Conservation (phyloP, 2,329 filamentous ascomycete genomes). For the Cryphonectria naterciae region DNA sequence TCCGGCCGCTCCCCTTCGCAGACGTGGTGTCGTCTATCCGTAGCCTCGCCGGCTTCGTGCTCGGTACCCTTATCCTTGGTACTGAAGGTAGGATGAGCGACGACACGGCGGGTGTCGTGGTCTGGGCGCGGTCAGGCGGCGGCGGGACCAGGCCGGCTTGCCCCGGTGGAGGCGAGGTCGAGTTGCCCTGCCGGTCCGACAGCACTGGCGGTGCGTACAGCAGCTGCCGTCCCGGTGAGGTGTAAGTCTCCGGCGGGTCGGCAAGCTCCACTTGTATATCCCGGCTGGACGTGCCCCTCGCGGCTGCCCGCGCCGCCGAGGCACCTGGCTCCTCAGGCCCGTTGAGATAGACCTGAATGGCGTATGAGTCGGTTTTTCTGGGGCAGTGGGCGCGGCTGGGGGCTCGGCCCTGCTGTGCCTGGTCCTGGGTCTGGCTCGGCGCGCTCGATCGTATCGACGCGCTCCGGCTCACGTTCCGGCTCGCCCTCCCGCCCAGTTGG, state of each 20-base stretch:
- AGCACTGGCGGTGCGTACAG: constrained; percentile 5
- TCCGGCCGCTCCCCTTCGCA: constrained; percentile 32
- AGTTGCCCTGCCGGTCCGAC: constrained; percentile 15
- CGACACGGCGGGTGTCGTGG: constrained; percentile 36
- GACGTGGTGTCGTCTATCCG: constrained; percentile 34
- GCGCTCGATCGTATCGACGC: constrained; percentile 8
- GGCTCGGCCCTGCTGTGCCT: constrained; percentile 1
- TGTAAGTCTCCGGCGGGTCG: background rate
- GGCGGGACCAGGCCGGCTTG: constrained; percentile 35
- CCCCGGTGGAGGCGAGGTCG: constrained; percentile 29
- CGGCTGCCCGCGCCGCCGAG: background rate
- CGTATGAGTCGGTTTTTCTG: constrained; percentile 6
- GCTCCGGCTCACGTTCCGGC: constrained; percentile 18
- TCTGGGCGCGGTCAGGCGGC: constrained; percentile 10
- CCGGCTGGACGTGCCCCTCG: constrained; percentile 1
- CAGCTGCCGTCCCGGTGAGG: constrained; percentile 1
- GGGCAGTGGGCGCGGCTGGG: background rate
- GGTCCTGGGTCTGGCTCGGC: background rate
- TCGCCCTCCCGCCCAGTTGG: constrained; percentile 31
- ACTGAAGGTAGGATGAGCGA: constrained; percentile 45
- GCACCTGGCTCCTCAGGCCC: constrained; percentile 2
- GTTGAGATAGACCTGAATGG: constrained; percentile 14
- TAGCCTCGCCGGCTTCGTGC: constrained; percentile 45
- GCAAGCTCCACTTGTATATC: constrained; percentile 7
- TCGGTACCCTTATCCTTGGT: constrained; percentile 45